Conservation (phyloP, 306 rosid species). For the Prinsepia uniflora region DNA sequence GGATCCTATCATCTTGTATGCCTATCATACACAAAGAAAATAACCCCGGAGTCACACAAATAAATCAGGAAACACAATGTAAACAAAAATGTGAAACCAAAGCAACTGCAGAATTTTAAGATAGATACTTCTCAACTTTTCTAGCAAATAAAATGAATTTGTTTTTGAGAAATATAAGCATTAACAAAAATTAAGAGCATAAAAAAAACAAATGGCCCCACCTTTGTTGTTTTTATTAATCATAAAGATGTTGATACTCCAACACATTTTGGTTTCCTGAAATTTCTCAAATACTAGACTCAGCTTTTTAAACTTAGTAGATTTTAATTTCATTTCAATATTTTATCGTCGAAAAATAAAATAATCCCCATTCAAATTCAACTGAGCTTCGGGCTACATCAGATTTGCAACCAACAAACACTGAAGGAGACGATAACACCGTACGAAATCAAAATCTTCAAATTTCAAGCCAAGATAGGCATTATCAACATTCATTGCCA, state of each 20-base stretch:
- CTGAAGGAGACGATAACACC: background rate
- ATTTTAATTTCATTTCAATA: background rate
- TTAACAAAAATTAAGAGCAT: background rate
- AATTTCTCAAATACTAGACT: background rate
- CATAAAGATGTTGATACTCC: background rate
- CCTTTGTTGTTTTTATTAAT: background rate
- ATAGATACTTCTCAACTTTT: background rate
- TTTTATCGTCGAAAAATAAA: background rate
- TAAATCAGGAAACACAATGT: slow-evolving; percentile 3
- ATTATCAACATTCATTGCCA: background rate
- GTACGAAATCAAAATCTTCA: background rate
- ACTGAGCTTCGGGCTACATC: background rate
- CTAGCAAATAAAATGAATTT: background rate
- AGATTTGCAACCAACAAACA: background rate
- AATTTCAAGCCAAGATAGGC: background rate
- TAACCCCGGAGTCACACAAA: slow-evolving; percentile 18
- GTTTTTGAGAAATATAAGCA: no score
- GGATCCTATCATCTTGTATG: slow-evolving; percentile 75
- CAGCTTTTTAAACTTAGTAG: background rate
- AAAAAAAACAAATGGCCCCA: background rate
- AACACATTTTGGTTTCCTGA: background rate
- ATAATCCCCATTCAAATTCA: slow-evolving; percentile 6
- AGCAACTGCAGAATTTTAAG: background rate
- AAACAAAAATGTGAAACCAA: background rate
- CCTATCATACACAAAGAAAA: slow-evolving; percentile 38